Evolutionary conservation across 1,139 yeast genomes (phyloP), one percentile per base, ranked within the genome.

Genomic region (Casaregolazyma suthepensis): DNA sequence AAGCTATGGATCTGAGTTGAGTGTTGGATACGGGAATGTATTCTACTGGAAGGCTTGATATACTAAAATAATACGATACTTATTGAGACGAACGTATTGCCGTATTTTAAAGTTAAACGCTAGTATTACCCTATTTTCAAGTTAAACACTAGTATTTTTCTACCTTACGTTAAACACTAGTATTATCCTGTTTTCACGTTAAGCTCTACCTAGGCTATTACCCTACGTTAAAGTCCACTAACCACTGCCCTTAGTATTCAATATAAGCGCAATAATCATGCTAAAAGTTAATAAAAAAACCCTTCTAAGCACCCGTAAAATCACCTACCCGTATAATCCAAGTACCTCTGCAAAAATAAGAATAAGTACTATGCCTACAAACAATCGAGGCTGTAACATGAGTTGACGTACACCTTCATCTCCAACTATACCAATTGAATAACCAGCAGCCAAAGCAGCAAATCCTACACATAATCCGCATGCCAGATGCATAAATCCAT

Each of bases 351-450:
- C 96, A 73, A 93, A 93, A 85, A 93, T 93, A 71, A 93, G 84
- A 70, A 93, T 93, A 54, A 62, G 56, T 38, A 63, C 59, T 67
- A 79, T 79, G 56, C 96, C 96, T 58, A 93, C 99, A 73, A 93
- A 93, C 63, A 93, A 79, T 72, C 97, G 83, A 61, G 97, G 97
- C 75, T 93, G 98, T 71, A 89, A 96, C 82, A 91, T 93, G 63
- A 85, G 84, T 67, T 91, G 96, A 71, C 99, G 85, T 53, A 93
- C 98, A 69, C 99, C 99, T 63, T 91, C 98, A 70, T 93, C 99
- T 62, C 99, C 99, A 52, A 93, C 99, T 60, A 93, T 90, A 62
- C 99, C 99, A 75, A 93, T 93, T 63, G 99, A 96, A 70, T 88
- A 93, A 55, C 99, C 99, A 60, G 96, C 91, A 56, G 98, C 96